Evolutionary conservation across 2,329 filamentous ascomycete species (phyloP).

Genomic region (Trichoderma sp.): DNA sequence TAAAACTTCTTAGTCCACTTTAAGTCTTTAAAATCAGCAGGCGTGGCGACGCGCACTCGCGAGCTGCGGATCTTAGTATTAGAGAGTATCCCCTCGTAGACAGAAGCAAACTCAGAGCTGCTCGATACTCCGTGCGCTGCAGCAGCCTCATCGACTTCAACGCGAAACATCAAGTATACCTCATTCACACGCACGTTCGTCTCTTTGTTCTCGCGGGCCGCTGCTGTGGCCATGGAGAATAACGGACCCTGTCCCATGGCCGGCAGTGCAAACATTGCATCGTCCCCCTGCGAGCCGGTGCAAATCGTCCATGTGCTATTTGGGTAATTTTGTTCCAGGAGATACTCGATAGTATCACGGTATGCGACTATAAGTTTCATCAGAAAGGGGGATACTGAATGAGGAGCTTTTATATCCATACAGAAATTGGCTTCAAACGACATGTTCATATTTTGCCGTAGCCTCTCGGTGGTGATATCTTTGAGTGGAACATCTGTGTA

Average conservation of each 20-base stretch:
- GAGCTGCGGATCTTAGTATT: neutral
- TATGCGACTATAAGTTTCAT: neutral
- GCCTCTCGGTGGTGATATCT: neutral
- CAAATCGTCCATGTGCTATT: neutral
- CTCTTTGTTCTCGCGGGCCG: neutral
- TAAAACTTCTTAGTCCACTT: neutral
- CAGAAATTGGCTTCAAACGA: neutral
- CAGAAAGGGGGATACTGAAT: neutral
- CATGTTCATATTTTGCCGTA: neutral
- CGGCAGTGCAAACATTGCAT: neutral
- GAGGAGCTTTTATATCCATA: neutral
- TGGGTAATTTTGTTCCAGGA: neutral
- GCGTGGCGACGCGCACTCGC: neutral
- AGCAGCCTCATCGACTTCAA: neutral
- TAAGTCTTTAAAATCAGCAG: neutral
- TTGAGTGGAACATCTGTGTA: neutral
- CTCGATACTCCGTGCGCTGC: neutral
- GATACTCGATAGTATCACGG: neutral
- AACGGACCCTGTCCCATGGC: neutral
- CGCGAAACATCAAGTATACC: neutral
- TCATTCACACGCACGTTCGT: neutral
- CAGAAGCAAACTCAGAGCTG: neutral
- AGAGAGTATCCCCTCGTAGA: neutral
- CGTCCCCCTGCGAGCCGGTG: neutral
- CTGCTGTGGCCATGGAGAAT: neutral